Percentiles rank a stretch among this genome's conserved stretches.
Evolutionary conservation across 23 red algal genomes (phyloP).

Genomic region (Gracilaria vermiculophylla): DNA sequence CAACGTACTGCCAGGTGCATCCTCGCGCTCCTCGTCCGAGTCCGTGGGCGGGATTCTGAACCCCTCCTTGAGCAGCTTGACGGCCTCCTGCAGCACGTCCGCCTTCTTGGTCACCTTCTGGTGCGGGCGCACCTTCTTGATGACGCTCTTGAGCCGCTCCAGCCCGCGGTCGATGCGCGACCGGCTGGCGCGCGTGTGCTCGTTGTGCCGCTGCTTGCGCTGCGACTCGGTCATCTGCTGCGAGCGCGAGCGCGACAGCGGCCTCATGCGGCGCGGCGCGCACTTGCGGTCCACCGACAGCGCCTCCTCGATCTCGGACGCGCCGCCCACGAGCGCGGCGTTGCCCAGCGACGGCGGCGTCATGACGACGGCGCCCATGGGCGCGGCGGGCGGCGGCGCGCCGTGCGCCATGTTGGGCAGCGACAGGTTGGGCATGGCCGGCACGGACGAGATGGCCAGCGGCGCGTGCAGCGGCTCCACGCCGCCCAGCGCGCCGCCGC

Average conservation of each 20-base stretch:
- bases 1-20: constrained; percentile 28
- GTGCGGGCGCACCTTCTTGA: constrained; percentile 55
- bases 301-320: constrained; percentile 44
- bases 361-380: neutral
- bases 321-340: constrained; percentile 32
- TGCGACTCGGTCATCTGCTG: constrained; percentile 59
- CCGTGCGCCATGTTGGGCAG: neutral
- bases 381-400: neutral
- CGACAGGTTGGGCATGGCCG: constrained; percentile 36
- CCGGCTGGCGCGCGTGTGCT: constrained; percentile 60
- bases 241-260: constrained; percentile 29
- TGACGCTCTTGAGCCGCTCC: constrained; percentile 46
- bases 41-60: constrained; percentile 48
- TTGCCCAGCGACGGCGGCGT: constrained; percentile 12
- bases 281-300: neutral
- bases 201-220: constrained; percentile 63
- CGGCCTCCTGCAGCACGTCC: constrained; percentile 59
- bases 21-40: constrained; percentile 59
- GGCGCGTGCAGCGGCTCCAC: constrained; percentile 31
- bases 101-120: constrained; percentile 73
- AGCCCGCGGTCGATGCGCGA: constrained; percentile 59
- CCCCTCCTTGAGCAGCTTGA: constrained; percentile 58
- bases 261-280: constrained; percentile 2
- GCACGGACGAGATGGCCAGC: constrained; percentile 24
- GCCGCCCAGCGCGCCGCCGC: neutral